Conservation (phyloP, 148 eudicot genomes). For the Gaultheria prostrata region DNA sequence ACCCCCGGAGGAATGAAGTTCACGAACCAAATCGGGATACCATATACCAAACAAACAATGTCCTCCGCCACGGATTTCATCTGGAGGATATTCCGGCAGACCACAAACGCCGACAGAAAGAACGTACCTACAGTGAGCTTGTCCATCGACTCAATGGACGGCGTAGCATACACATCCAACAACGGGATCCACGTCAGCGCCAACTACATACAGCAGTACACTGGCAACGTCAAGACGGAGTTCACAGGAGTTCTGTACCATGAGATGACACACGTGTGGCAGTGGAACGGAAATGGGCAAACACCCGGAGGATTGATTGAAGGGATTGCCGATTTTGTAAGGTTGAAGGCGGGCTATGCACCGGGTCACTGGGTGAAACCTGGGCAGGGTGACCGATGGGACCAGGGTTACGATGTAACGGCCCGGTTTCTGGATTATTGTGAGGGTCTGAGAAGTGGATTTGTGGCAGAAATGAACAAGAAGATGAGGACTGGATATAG, state of each 20-base stretch:
- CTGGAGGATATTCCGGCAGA: slow-evolving; percentile 22
- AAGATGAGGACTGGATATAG: slow-evolving; percentile 33
- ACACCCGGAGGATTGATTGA: slow-evolving; percentile 31
- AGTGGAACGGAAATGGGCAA: slow-evolving; percentile 21
- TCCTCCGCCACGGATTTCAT: slow-evolving; percentile 27
- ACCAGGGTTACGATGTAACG: slow-evolving; percentile 39
- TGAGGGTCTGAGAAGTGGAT: slow-evolving; percentile 28
- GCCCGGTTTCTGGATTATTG: slow-evolving; percentile 43
- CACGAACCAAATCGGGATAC: slow-evolving; percentile 26
- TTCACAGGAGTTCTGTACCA: slow-evolving; percentile 42
- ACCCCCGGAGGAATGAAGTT: slow-evolving; percentile 34
- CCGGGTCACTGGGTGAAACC: slow-evolving; percentile 33
- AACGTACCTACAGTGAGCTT: not conserved
- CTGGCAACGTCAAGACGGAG: slow-evolving; percentile 30
- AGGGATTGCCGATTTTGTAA: slow-evolving; percentile 37
- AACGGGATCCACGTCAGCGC: slow-evolving; percentile 20
- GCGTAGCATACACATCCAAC: not conserved
- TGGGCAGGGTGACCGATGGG: slow-evolving; percentile 34
- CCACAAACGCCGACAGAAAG: slow-evolving; percentile 20
- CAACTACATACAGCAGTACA: slow-evolving; percentile 10
- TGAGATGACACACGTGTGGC: slow-evolving; percentile 55
- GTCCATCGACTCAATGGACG: not conserved
- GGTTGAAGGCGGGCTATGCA: slow-evolving; percentile 25
- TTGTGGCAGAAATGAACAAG: slow-evolving; percentile 38
- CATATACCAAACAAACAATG: slow-evolving; percentile 22